These are phyloP conservation scores for Yamadazyma kitorensis DNA, from an alignment of 805 yeast species.

Conservation along the genomic window DNA sequence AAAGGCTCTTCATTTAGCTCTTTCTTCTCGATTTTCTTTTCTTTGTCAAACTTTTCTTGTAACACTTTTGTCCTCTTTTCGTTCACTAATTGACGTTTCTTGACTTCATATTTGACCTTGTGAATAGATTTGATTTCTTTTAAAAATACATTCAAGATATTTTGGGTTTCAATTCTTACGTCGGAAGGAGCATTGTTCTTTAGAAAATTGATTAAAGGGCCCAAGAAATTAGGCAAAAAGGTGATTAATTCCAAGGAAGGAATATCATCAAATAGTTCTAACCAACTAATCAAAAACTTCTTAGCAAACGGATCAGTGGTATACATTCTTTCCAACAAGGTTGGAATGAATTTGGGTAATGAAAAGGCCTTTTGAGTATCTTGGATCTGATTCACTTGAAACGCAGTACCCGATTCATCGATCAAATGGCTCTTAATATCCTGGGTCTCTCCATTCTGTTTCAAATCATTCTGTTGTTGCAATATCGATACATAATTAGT, in stretches of 20 bases:
- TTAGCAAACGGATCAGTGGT: constrained; percentile 91
- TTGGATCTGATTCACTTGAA: constrained; percentile 60
- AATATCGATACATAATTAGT: constrained; percentile 79
- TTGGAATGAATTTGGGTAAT: constrained; percentile 81
- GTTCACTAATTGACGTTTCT: constrained; percentile 19
- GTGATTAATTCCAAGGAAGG: constrained; percentile 88
- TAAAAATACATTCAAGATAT: constrained; percentile 68
- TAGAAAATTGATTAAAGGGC: constrained; percentile 75
- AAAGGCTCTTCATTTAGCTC: background rate
- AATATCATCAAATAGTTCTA: constrained; percentile 84
- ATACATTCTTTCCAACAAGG: constrained; percentile 86
- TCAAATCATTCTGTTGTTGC: constrained; percentile 43
- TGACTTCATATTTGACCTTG: constrained; percentile 57
- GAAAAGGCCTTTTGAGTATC: constrained; percentile 70
- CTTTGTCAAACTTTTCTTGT: constrained; percentile 4
- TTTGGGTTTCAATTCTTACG: constrained; percentile 81
- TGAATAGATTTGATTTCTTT: constrained; percentile 79
- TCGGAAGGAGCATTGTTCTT: constrained; percentile 79
- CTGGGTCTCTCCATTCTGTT: constrained; percentile 10
- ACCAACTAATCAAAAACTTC: constrained; percentile 90
- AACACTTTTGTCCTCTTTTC: constrained; percentile 24
- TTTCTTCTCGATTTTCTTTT: constrained; percentile 1
- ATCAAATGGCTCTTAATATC: constrained; percentile 41
- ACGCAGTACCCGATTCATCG: constrained; percentile 56
- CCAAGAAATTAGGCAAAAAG: constrained; percentile 84